Base-by-base conservation (phyloP, 2,329 filamentous ascomycete genomes). In the Trichoderma sp. region DNA sequence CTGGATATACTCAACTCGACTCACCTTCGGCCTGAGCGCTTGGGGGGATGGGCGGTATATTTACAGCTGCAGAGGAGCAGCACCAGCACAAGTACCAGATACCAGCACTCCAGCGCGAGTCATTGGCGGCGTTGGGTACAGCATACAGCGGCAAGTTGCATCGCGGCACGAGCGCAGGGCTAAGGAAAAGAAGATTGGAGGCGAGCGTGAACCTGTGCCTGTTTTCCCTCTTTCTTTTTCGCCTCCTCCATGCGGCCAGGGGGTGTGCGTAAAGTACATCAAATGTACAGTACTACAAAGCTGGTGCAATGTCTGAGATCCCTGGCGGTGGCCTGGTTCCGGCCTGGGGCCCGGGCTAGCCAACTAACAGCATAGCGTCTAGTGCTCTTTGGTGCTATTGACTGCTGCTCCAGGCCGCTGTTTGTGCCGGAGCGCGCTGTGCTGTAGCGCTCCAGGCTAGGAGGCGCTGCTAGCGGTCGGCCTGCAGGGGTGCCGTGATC, bases 381-480 rank as follows among this genome's bases (percentile, higher is more conserved):
- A n/a, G n/a, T n/a, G n/a, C n/a, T n/a, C n/a, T n/a, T n/a, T n/a
- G n/a, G n/a, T n/a, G n/a, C n/a, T n/a, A n/a, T n/a, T n/a, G n/a
- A n/a, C n/a, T n/a, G n/a, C n/a, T n/a, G n/a, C n/a, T n/a, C n/a
- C n/a, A n/a, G n/a, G n/a, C n/a, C n/a, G n/a, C n/a, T n/a, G n/a
- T n/a, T n/a, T n/a, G n/a, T n/a, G n/a, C n/a, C n/a, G n/a, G n/a
- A n/a, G n/a, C n/a, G n/a, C n/a, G n/a, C n/a, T n/a, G n/a, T n/a
- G n/a, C n/a, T n/a, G n/a, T n/a, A n/a, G n/a, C n/a, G n/a, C n/a
- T n/a, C n/a, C n/a, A n/a, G n/a, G n/a, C n/a, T n/a, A n/a, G n/a
- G n/a, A n/a, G n/a, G 59, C 19, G 59, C 59, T 63, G 59, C 59
- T 63, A 63, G 59, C 59, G 59, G 59, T 29, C 19, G 54, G 59